phyloP scores from a whole-genome alignment of 2,329 filamentous ascomycete species.

The Lachnellula hyalina region DNA sequence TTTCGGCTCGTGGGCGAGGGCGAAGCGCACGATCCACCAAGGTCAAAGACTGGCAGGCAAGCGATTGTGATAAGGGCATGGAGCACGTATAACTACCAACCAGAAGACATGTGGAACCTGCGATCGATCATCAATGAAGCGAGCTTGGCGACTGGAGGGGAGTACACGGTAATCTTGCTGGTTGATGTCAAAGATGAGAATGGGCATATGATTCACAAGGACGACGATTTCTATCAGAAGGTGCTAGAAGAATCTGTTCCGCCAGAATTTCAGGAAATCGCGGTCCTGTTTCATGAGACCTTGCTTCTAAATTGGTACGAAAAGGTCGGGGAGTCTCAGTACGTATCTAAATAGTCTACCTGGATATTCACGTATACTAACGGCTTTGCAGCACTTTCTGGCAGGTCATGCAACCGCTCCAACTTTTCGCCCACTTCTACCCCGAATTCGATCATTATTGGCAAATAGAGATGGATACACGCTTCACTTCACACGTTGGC shows the following conservation, averaged over 20 bases:
- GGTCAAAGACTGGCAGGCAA: constrained; percentile 42
- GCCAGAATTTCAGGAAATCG: constrained; percentile 63
- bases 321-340: constrained; percentile 36
- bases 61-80: constrained; percentile 73
- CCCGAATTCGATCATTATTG: constrained; percentile 64
- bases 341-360: constrained; percentile 20
- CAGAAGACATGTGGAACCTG: constrained; percentile 74
- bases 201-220: constrained; percentile 51
- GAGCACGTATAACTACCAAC: constrained; percentile 67
- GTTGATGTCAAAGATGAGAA: constrained; percentile 67
- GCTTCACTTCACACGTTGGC: constrained; percentile 77
- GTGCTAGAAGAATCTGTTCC: constrained; percentile 61
- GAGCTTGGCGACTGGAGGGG: constrained; percentile 67
- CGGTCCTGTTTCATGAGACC: constrained; percentile 71
- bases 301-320: constrained; percentile 65
- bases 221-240: constrained; percentile 51
- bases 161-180: constrained; percentile 75
- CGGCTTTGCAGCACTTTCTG: too few relatives aligned
- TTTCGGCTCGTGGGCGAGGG: not conserved
- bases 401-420: constrained; percentile 48
- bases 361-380: too few relatives aligned
- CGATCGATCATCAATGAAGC: constrained; percentile 76
- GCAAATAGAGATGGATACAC: constrained; percentile 73
- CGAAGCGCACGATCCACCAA: not conserved
- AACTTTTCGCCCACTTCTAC: constrained; percentile 70